A percentile compares a stretch with the other conserved stretches of the same genome.
phyloP scores from a whole-genome alignment of 345 rosid genomes.

The Brassica cretica region DNA sequence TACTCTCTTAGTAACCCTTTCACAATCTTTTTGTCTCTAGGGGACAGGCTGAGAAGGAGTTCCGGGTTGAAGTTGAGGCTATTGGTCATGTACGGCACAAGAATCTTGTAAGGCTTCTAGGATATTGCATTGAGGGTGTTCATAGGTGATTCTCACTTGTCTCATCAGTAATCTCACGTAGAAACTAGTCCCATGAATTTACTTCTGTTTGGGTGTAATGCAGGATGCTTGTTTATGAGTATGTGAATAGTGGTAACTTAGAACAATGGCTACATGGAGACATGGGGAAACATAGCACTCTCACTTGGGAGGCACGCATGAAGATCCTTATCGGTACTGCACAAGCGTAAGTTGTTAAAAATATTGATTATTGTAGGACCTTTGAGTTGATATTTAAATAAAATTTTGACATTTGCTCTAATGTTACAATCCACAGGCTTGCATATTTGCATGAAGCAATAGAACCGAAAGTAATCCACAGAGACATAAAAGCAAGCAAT shows the following conservation, averaged over 20 bases:
- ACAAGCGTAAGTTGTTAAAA: not conserved
- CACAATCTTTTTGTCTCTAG: not conserved
- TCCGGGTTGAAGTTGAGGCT: not conserved
- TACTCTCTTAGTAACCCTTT: not conserved
- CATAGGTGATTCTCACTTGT: not conserved
- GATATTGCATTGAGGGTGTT: not conserved
- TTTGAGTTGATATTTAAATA: not conserved
- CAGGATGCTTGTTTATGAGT: constrained; percentile 5
- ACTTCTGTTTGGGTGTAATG: not conserved
- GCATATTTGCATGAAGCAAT: not conserved
- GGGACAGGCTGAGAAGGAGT: not conserved
- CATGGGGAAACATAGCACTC: not conserved
- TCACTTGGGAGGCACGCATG: constrained; percentile 7
- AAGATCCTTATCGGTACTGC: not conserved
- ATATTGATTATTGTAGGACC: not conserved
- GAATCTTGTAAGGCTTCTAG: not conserved
- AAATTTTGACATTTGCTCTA: not conserved
- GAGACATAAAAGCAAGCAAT: constrained; percentile 1
- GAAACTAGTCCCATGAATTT: not conserved
- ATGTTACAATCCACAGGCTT: not conserved
- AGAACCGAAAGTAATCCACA: not conserved
- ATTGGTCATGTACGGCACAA: constrained; percentile 1
- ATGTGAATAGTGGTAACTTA: not conserved
- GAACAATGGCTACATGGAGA: constrained; percentile 3
- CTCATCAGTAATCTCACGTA: not conserved